These are phyloP conservation scores for Aureobasidium uvarum DNA, from an alignment of 2,329 filamentous ascomycete species.

Conservation along the genomic window DNA sequence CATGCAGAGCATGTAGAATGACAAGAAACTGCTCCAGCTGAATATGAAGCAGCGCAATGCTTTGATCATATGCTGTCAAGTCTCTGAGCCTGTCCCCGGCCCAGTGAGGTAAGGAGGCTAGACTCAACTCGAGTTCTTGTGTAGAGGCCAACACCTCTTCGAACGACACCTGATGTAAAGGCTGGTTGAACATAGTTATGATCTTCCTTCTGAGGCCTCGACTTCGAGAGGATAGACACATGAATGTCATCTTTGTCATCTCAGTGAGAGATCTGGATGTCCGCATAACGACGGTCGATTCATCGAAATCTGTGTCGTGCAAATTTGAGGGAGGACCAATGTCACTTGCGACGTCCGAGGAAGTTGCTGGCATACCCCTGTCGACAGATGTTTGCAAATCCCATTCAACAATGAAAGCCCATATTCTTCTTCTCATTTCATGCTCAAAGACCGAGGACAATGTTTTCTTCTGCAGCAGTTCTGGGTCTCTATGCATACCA, in stretches of 20 bases:
- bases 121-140: conserved; percentile 36
- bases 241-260: conserved; percentile 35
- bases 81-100: conserved; percentile 7
- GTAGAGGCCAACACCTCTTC: conserved; percentile 38
- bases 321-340: conserved; percentile 51
- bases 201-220: conserved; percentile 33
- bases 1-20: conserved; percentile 35
- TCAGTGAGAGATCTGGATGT: conserved; percentile 30
- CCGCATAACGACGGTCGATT: conserved; percentile 32
- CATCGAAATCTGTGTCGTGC: conserved; percentile 49
- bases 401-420: conserved; percentile 57
- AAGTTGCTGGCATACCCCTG: conserved; percentile 51
- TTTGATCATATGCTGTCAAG: conserved; percentile 25
- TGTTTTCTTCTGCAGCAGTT: conserved; percentile 39
- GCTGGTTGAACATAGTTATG: conserved; percentile 37
- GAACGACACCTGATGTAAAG: conserved; percentile 34
- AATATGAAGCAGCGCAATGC: conserved; percentile 33
- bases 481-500: conserved; percentile 54
- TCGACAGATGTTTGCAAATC: conserved; percentile 58
- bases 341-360: conserved; percentile 50
- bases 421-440: conserved; percentile 56
- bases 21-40: conserved; percentile 38
- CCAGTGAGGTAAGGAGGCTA: conserved; percentile 35
- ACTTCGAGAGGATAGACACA: conserved; percentile 32
- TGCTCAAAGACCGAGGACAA: conserved; percentile 45